Evolutionary conservation across 73 alveolate genomes (phyloP).

Genomic region (Diophrys sp.): DNA sequence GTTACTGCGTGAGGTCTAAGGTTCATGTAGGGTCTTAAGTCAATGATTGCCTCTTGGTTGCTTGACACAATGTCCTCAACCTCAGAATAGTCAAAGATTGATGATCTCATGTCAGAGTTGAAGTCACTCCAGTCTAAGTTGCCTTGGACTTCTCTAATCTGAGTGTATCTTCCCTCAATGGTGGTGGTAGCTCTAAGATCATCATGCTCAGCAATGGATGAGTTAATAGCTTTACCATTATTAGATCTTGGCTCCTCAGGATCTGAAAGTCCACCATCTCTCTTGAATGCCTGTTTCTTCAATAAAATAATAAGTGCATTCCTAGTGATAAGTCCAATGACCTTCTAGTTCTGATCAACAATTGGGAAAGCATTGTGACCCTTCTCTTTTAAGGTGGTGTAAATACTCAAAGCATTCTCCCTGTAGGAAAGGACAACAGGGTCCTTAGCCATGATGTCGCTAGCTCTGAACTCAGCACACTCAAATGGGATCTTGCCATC

Average conservation of each 20-base stretch:
- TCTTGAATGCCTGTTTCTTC: background rate
- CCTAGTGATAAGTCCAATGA: slow-evolving; percentile 30
- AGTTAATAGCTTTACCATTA: background rate
- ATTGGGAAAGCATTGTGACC: slow-evolving; percentile 35
- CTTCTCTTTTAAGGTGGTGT: background rate
- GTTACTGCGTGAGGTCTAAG: slow-evolving; percentile 17
- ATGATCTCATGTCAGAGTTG: slow-evolving; percentile 27
- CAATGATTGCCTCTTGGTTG: slow-evolving; percentile 18
- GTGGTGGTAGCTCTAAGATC: background rate
- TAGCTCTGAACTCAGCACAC: slow-evolving; percentile 21
- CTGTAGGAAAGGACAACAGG: background rate
- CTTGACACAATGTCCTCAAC: slow-evolving; percentile 16
- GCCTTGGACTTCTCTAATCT: background rate
- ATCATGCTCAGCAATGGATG: background rate
- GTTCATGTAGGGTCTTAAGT: slow-evolving; percentile 38
- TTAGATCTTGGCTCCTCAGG: background rate
- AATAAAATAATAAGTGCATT: slow-evolving; percentile 12
- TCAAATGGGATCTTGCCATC: slow-evolving; percentile 21
- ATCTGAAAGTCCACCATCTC: background rate
- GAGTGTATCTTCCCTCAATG: background rate
- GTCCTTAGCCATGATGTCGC: slow-evolving; percentile 24
- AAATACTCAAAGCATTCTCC: slow-evolving; percentile 12
- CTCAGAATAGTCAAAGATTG: slow-evolving; percentile 9
- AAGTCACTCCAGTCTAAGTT: slow-evolving; percentile 33
- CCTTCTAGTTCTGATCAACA: slow-evolving; percentile 16